Conservation (phyloP, 306 rosid species). For the Canavalia ensiformis region DNA sequence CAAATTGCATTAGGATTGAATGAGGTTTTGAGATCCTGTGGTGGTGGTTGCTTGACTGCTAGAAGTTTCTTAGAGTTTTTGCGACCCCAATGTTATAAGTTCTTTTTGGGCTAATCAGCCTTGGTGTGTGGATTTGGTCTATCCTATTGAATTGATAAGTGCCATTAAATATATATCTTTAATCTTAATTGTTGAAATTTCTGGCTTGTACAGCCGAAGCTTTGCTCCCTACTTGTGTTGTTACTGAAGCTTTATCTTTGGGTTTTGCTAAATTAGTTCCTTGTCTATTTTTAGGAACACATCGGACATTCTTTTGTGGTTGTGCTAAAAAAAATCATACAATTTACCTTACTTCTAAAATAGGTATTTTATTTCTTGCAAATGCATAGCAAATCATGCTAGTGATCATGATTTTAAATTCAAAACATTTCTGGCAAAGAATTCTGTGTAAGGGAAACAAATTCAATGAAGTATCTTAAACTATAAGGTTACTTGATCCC, state of each 20-base stretch:
- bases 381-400: background rate
- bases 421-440: background rate
- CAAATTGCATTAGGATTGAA: constrained; percentile 29
- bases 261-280: background rate
- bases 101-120: background rate
- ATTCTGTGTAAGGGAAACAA: background rate
- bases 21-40: constrained; percentile 14
- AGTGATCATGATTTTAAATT: background rate
- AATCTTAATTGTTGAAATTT: background rate
- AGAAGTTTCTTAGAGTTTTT: background rate
- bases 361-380: background rate
- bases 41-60: background rate
- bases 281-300: background rate
- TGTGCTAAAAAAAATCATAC: constrained; percentile 19
- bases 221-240: background rate
- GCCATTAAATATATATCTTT: background rate
- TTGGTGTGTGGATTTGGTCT: constrained; percentile 11
- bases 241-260: background rate
- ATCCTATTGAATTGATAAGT: background rate
- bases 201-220: constrained; percentile 19
- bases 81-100: background rate
- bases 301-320: constrained; percentile 7
- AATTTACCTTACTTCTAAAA: background rate
- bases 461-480: constrained; percentile 28
- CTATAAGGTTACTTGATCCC: background rate